These are phyloP conservation scores for Lactarius evosmus DNA, from an alignment of 768 basidiomycete species.

Conservation along the genomic window DNA sequence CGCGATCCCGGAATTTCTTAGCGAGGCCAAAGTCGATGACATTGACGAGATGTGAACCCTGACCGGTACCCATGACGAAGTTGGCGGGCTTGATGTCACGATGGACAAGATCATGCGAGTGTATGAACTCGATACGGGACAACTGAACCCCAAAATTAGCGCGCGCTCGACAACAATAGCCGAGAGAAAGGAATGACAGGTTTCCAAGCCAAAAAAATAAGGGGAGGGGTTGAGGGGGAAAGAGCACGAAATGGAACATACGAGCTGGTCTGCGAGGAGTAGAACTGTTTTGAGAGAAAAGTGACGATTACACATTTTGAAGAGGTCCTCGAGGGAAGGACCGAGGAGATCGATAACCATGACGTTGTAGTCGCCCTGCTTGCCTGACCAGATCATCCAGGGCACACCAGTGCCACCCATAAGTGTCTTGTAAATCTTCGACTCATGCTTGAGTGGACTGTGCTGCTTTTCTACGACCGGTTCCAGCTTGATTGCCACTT, in stretches of 20 bases:
- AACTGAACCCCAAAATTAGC: constrained; percentile 48
- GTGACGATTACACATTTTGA: constrained; percentile 86
- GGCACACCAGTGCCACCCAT: constrained; percentile 88
- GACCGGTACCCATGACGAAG: constrained; percentile 91
- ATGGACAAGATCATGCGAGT: constrained; percentile 91
- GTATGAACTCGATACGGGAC: constrained; percentile 94
- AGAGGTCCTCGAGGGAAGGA: constrained; percentile 81
- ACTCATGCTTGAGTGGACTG: constrained; percentile 81
- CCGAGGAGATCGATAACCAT: constrained; percentile 97
- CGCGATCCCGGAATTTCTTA: constrained; percentile 71
- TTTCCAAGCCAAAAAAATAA: constrained; percentile 9
- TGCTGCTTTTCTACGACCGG: constrained; percentile 49
- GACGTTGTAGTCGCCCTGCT: constrained; percentile 92
- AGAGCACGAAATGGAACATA: constrained; percentile 40
- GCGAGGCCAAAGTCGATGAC: constrained; percentile 89
- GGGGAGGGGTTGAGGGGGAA: background rate
- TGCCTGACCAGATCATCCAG: constrained; percentile 90
- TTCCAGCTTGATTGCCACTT: constrained; percentile 82
- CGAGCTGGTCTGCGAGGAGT: constrained; percentile 90
- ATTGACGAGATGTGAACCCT: constrained; percentile 71
- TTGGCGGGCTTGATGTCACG: constrained; percentile 99
- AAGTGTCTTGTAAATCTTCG: constrained; percentile 87
- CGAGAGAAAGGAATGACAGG: constrained; percentile 1
- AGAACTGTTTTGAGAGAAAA: constrained; percentile 95
- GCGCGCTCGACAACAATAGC: background rate